Conservation (phyloP, 352 stramenopile genomes). For the Phytopythium cucurbitacearum region DNA sequence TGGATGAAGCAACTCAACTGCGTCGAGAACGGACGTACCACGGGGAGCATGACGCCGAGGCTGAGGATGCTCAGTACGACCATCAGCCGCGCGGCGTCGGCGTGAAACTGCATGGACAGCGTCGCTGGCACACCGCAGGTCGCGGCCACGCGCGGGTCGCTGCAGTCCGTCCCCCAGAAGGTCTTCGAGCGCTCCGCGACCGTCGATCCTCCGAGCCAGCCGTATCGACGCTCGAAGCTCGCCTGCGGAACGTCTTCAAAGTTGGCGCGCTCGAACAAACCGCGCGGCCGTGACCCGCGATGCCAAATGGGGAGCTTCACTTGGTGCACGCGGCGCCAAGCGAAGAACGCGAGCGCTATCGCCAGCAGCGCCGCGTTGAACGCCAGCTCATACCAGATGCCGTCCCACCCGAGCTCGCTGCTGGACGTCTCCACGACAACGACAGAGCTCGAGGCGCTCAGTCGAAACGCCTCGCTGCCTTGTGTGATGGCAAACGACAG, state of each 20-base stretch:
- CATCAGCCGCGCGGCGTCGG: conserved; percentile 62
- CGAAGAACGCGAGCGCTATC: conserved; percentile 51
- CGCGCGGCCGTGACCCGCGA: conserved; percentile 9
- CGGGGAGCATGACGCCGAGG: conserved; percentile 59
- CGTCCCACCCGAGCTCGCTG: conserved; percentile 46
- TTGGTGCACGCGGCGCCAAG: conserved; percentile 46
- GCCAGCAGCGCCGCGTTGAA: conserved; percentile 63
- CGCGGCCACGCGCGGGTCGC: conserved; percentile 53
- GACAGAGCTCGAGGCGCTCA: conserved; percentile 47
- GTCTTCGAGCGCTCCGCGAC: conserved; percentile 35
- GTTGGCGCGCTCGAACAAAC: conserved; percentile 74
- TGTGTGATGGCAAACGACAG: conserved; percentile 42
- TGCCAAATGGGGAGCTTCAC: conserved; percentile 57
- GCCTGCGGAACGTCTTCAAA: conserved; percentile 45
- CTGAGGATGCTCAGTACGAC: conserved; percentile 62
- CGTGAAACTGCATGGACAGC: conserved; percentile 59
- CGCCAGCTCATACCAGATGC: conserved; percentile 59
- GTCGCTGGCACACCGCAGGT: conserved; percentile 67
- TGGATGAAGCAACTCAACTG: not conserved
- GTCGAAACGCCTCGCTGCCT: conserved; percentile 30
- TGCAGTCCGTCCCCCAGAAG: conserved; percentile 42
- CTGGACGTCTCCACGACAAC: conserved; percentile 43
- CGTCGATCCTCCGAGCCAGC: conserved; percentile 32
- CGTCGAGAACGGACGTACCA: conserved; percentile 31
- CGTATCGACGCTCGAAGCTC: conserved; percentile 43